Evolutionary conservation across 805 yeast species (phyloP), one percentile per base, ranked within the genome.

Genomic region (Ogataea nonfermentans): DNA sequence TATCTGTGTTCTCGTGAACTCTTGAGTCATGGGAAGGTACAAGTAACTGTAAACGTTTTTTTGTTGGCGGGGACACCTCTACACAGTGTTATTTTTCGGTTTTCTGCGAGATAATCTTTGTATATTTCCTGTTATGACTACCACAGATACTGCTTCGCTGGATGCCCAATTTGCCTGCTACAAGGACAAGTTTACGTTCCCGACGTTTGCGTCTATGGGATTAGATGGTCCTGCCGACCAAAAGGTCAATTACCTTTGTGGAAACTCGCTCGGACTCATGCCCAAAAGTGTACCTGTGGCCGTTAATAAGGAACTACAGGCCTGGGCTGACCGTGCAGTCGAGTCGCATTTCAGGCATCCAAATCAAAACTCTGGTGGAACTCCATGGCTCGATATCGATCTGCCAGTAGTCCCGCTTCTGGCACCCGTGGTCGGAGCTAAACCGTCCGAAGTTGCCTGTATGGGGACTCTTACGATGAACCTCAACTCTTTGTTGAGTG

Each of bases 231-330:
- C 45, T 9, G 27, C 37, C n/a, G 24, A 49, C n/a, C 29, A 49
- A 2, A 41, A 49, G 7, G 66, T 75, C 9, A 67, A 73, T 15
- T 91, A 90, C 57, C 67, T 90, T 32, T 88, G 96, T 63, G 98
- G 98, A 2, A 91, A 90, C 66, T 87, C 96, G n/a, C 74, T 90
- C 6, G 98, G 98, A 0, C 65, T 90, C 43, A 84, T 88, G 90
- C 97, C 98, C 0, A 67, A 62, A 35, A 56, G 67, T 6, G 80
- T 90, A 0, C 66, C 75, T 24, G 47, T 49, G 6, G 84, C 84
- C 11, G 66, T 90, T 11, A 62, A 63, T 34, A 71, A 67, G 28
- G 97, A 90, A 60, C 65, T 90, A 34, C 74, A 79, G 48, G 95
- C 93, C 0, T 90, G 98, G 98, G 69, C 77, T 22, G 68, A 60